Base-by-base conservation (phyloP, 2,329 filamentous ascomycete genomes). In the Alternaria dauci region DNA sequence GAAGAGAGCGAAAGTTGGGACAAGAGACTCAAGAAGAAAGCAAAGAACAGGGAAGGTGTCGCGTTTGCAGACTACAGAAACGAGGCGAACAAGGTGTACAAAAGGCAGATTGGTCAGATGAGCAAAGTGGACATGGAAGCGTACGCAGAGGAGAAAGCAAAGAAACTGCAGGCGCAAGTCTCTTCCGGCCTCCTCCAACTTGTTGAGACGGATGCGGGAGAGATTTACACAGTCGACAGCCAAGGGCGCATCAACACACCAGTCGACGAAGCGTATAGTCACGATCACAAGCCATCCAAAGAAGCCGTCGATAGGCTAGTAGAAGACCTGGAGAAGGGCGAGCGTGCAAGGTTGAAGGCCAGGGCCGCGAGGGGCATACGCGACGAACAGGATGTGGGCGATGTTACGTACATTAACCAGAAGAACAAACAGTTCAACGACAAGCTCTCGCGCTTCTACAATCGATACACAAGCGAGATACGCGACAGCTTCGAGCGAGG, bases 391-490 rank as follows among this genome's bases (percentile, higher is more conserved):
- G 93, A 96, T 65, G 91, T 94, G 48, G 90, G 88, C 28, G 95
- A 99, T 79, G 91, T 98, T 71, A 98, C 94, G 8, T 98, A 97
- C 81, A 99, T 99, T 87, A 99, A 99, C 82, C 93, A 97, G 82
- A 97, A 99, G 75, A 99, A 99, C 85, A 98, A 98, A 85, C 93
- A 97, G 85, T 99, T 99, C 84, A 99, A 99, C 88, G 89, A 96
- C 83, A 98, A 99, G 83, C 84, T 99, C 79, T 85, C 91, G 55
- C 86, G 95, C 68, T 99, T 98, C 83, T 99, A 99, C 81, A 95
- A 99, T 82, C 96, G 97, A 84, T 99, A 99, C 80, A 99, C 95
- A 46, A 89, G 91, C 32, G 95, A 99, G 79, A 98, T 99, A 72
- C 86, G 95, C 76, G 95, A 99, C 76, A 97, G 91, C 79, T 99